phyloP scores from a whole-genome alignment of 1,139 yeast genomes.

The Yamadazyma siamensis region DNA sequence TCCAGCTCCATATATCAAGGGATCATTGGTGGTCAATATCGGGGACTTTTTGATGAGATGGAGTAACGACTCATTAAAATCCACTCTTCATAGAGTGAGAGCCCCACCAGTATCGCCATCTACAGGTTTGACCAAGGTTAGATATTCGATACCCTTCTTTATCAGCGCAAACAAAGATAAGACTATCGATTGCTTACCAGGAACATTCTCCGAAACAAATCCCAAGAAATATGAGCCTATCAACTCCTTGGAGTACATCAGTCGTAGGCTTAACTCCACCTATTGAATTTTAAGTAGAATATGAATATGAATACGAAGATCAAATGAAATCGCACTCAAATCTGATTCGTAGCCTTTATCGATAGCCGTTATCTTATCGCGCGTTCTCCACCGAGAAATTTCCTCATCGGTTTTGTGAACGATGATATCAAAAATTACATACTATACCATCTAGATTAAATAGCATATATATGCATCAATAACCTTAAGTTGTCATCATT shows the following conservation, averaged over 20 bases:
- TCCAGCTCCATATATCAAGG: constrained; percentile 21
- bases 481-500: too few relatives aligned
- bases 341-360: too few relatives aligned
- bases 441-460: too few relatives aligned
- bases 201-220: constrained; percentile 18
- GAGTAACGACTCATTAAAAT: constrained; percentile 24
- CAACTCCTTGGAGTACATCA: constrained; percentile 18
- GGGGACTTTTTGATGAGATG: constrained; percentile 30
- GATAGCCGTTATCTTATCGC: too few relatives aligned
- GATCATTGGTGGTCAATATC: constrained; percentile 25
- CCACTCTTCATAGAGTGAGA: constrained; percentile 25
- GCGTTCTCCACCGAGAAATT: too few relatives aligned
- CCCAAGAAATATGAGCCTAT: constrained; percentile 24
- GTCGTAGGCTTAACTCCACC: constrained; percentile 17
- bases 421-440: too few relatives aligned
- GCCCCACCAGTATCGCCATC: constrained; percentile 11
- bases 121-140: constrained; percentile 17
- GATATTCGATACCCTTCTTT: constrained; percentile 25
- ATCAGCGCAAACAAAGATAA: constrained; percentile 26
- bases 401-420: too few relatives aligned
- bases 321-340: too few relatives aligned
- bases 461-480: too few relatives aligned
- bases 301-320: too few relatives aligned
- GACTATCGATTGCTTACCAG: constrained; percentile 19
- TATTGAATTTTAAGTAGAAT: constrained; percentile 8